Percentiles rank a stretch among this genome's conserved stretches.
Evolutionary conservation across 2,329 filamentous ascomycete species (phyloP).

Genomic region (Helicocarpus griseus): DNA sequence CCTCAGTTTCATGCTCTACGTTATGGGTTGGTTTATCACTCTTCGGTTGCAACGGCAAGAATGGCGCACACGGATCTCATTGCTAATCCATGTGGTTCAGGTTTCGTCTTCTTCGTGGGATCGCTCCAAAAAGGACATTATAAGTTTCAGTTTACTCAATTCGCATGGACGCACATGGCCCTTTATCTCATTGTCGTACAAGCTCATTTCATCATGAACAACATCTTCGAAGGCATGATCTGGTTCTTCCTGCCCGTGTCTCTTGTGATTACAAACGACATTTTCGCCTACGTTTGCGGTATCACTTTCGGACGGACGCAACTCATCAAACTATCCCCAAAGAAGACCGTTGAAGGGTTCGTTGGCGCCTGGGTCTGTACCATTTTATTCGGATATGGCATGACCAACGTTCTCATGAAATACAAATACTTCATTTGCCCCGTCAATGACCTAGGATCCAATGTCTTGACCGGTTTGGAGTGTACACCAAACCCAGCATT

Average conservation of each 20-base stretch:
- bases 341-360: slow-evolving; percentile 98
- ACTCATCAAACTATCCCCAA: slow-evolving; percentile 94
- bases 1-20: slow-evolving; percentile 97
- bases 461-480: slow-evolving; percentile 79
- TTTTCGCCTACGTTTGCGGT: slow-evolving; percentile 94
- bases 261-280: slow-evolving; percentile 96
- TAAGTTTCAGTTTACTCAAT: slow-evolving; percentile 97
- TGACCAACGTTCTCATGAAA: slow-evolving; percentile 76
- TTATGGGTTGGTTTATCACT: slow-evolving; percentile 66
- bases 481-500: slow-evolving; percentile 92
- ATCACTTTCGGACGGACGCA: slow-evolving; percentile 95
- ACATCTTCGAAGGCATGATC: slow-evolving; percentile 98
- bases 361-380: slow-evolving; percentile 94
- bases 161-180: slow-evolving; percentile 99
- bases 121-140: slow-evolving; percentile 94
- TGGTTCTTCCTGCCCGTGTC: slow-evolving; percentile 97
- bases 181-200: slow-evolving; percentile 96
- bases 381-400: slow-evolving; percentile 67
- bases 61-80: not conserved
- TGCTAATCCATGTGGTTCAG: slow-evolving; percentile 35
- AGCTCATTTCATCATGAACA: slow-evolving; percentile 99
- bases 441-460: slow-evolving; percentile 90
- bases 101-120: slow-evolving; percentile 95
- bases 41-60: not conserved
- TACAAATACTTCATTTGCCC: slow-evolving; percentile 98